Evolutionary conservation across 2,329 filamentous ascomycete genomes (phyloP), one percentile per base, ranked within the genome.

Genomic region (Metarhizium guizhouense): DNA sequence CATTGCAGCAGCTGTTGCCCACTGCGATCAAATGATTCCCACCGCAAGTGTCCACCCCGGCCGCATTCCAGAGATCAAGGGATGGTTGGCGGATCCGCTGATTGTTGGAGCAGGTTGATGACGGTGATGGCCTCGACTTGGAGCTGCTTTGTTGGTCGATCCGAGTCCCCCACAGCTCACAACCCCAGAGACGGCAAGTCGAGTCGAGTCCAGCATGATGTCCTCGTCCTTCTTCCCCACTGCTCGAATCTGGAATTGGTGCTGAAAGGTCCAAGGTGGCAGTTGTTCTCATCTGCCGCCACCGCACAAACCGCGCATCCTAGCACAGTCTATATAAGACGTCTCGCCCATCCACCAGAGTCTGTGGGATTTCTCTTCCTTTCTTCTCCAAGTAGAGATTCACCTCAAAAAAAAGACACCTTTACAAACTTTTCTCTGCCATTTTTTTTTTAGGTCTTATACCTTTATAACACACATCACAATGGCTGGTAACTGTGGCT

Each of bases 401-500:
- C 42, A 57, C 54, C 56, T 20, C 6, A 56, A 54, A 49, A 53
- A 45, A 51, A 48, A 29, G 10, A 29, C 45, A 16, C 45, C 11
- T 49, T 42, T 47, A 34, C 25, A 59, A 48, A 8, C 32, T 49
- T 45, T 52, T 56, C 32, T 40, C 34, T 29, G 7, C 13, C 40
- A 32, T 5, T 6, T 50, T 18, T 10, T 51, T 54, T 58, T 57
- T 25, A 54, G 53, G 49, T 56, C 56, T 52, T 51, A 45, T 48
- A 42, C 58, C 58, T 54, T 49, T 36, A 48, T n/a, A 55, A 25
- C 32, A 42, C 56, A 20, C 36, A 62, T 65, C 64, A 69, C 60
- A 62, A 71, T 71, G 69, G 61, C 67, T 67, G 68, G 64, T 59
- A 60, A 70, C 64, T 70, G 69, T 60, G 69, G 68, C 60, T 71